Evolutionary conservation across 192 early-diverging fungal species (phyloP).

Genomic region (Phlyctochytrium arcticum): DNA sequence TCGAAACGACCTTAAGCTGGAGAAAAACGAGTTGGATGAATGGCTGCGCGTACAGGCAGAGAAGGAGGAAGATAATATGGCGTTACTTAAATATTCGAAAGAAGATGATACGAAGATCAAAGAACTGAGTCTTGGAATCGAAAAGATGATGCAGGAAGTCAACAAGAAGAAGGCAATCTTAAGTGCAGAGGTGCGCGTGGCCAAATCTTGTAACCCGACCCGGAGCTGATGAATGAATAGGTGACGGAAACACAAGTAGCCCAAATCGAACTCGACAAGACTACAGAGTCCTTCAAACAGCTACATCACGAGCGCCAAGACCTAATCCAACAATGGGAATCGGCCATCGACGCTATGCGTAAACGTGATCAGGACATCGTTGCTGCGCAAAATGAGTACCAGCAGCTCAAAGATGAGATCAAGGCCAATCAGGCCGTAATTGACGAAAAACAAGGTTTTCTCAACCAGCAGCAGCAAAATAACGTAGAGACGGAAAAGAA

Average conservation of each 20-base stretch:
- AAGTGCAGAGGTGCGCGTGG: conserved; percentile 42
- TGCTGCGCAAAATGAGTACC: conserved; percentile 37
- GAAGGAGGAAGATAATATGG: conserved; percentile 59
- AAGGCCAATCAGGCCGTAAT: conserved; percentile 35
- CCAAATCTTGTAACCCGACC: background rate
- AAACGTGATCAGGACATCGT: conserved; percentile 48
- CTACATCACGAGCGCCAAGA: conserved; percentile 55
- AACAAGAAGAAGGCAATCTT: conserved; percentile 52
- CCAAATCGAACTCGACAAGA: conserved; percentile 58
- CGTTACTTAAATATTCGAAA: conserved; percentile 53
- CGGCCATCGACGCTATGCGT: conserved; percentile 46
- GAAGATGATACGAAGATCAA: conserved; percentile 53
- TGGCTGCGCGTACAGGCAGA: conserved; percentile 57
- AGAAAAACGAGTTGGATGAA: conserved; percentile 55
- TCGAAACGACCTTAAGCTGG: conserved; percentile 48
- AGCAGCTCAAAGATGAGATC: conserved; percentile 45
- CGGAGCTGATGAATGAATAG: conserved; percentile 16
- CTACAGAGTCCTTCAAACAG: conserved; percentile 48
- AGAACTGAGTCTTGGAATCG: conserved; percentile 48
- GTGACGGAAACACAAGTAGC: conserved; percentile 59
- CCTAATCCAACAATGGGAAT: conserved; percentile 53
- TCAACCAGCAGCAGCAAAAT: conserved; percentile 40
- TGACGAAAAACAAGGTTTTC: conserved; percentile 48
- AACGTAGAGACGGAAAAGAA: conserved; percentile 52
- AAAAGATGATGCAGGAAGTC: conserved; percentile 57